phyloP scores from a whole-genome alignment of 2,329 filamentous ascomycete genomes.

The Fusarium lateritium region DNA sequence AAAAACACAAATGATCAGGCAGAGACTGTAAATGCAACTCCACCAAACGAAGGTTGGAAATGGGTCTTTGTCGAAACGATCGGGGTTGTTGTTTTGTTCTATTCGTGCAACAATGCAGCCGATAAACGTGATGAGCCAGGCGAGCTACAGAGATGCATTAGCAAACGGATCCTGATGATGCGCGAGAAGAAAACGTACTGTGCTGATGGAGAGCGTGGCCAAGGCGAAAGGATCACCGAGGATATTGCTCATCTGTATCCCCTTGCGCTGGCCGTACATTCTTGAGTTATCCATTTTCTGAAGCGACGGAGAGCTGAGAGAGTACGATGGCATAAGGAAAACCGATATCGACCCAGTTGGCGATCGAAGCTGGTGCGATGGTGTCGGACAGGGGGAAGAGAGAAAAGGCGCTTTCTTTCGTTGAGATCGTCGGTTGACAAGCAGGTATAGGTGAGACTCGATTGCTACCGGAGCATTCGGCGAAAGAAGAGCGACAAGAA shows the following conservation, averaged over 20 bases:
- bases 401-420: constrained; percentile 31
- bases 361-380: constrained; percentile 19
- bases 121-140: constrained; percentile 95
- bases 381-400: constrained; percentile 16
- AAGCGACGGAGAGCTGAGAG: constrained; percentile 79
- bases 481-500: constrained; percentile 25
- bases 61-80: constrained; percentile 36
- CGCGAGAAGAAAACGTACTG: constrained; percentile 71
- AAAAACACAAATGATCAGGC: constrained; percentile 83
- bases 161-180: constrained; percentile 8
- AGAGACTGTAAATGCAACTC: constrained; percentile 87
- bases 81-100: constrained; percentile 57
- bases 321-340: constrained; percentile 80
- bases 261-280: constrained; percentile 69
- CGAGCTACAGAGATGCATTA: constrained; percentile 72
- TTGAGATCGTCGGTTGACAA: constrained; percentile 23
- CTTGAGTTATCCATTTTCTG: constrained; percentile 84
- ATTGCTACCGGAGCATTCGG: constrained; percentile 52
- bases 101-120: constrained; percentile 82
- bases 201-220: constrained; percentile 90
- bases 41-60: constrained; percentile 96
- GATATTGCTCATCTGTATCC: constrained; percentile 88
- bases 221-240: constrained; percentile 96
- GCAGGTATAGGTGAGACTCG: constrained; percentile 31
- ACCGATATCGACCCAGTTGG: constrained; percentile 24